Percentiles rank a stretch among this genome's conserved stretches.
These are phyloP conservation scores for Zygoascus ofunaensis DNA, from an alignment of 805 yeast genomes.

Conservation along the genomic window DNA sequence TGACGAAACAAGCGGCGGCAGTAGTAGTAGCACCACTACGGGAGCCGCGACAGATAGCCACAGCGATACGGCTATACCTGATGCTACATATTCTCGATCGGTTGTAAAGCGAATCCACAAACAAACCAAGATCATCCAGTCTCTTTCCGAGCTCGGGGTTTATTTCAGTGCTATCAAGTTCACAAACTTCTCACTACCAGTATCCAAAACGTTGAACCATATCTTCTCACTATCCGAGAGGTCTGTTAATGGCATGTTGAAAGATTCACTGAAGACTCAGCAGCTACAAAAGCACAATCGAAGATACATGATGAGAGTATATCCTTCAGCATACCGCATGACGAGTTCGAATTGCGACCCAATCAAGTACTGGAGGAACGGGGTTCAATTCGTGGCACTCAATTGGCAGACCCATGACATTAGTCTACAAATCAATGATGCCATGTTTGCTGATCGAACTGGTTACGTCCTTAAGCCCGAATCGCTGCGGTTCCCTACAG, in stretches of 20 bases:
- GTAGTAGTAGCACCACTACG: slow-evolving; percentile 2
- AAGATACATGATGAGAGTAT: slow-evolving; percentile 66
- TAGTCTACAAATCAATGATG: slow-evolving; percentile 82
- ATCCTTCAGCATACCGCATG: slow-evolving; percentile 73
- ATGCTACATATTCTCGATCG: background rate
- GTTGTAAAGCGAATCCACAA: background rate
- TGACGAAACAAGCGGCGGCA: background rate
- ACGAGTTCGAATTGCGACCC: slow-evolving; percentile 80
- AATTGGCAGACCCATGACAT: slow-evolving; percentile 92
- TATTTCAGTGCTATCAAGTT: slow-evolving; percentile 71
- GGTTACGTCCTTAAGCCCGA: slow-evolving; percentile 80
- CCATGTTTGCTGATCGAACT: slow-evolving; percentile 50
- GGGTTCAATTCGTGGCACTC: slow-evolving; percentile 91
- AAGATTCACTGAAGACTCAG: slow-evolving; percentile 45
- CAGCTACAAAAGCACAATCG: slow-evolving; percentile 71
- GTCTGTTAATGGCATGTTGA: slow-evolving; percentile 49
- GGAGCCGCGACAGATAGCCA: slow-evolving; percentile 1
- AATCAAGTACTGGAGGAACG: slow-evolving; percentile 67
- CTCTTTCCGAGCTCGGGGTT: slow-evolving; percentile 54
- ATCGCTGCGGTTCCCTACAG: slow-evolving; percentile 22
- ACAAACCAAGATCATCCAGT: slow-evolving; percentile 25
- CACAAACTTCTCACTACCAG: slow-evolving; percentile 75
- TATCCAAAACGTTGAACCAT: slow-evolving; percentile 70
- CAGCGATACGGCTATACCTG: background rate
- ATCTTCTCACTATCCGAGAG: slow-evolving; percentile 83